A percentile compares a stretch with the other conserved stretches of the same genome.
Conservation (phyloP, 495 filamentous ascomycete genomes). For the Clohesyomyces aquaticus region DNA sequence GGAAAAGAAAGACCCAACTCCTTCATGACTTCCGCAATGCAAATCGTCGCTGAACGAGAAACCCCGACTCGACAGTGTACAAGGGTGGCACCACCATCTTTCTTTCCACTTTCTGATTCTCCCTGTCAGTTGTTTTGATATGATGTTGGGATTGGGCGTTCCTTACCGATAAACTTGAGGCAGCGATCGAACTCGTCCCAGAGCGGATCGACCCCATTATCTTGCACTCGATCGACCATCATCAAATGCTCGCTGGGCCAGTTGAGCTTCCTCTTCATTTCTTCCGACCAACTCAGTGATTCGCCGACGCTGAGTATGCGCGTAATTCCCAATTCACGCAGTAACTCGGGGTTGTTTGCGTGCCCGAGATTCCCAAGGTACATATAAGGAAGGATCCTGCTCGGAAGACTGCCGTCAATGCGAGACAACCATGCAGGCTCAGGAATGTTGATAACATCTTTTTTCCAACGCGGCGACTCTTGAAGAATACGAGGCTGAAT, state of each 20-base stretch:
- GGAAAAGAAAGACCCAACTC: constrained; percentile 79
- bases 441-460: constrained; percentile 27
- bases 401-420: constrained; percentile 90
- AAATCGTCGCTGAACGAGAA: constrained; percentile 92
- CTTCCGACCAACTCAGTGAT: constrained; percentile 74
- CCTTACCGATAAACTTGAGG: constrained; percentile 87
- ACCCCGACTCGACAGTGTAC: constrained; percentile 98
- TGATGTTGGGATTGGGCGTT: background rate
- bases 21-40: constrained; percentile 97
- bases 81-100: constrained; percentile 78
- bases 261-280: constrained; percentile 57
- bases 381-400: constrained; percentile 88
- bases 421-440: constrained; percentile 79
- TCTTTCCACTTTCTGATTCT: constrained; percentile 56
- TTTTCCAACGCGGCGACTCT: constrained; percentile 48
- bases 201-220: constrained; percentile 93
- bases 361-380: constrained; percentile 92
- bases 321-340: constrained; percentile 77
- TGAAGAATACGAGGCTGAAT: constrained; percentile 74
- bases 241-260: constrained; percentile 78
- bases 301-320: constrained; percentile 95
- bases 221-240: constrained; percentile 81
- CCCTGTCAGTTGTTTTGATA: background rate
- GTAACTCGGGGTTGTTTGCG: constrained; percentile 86
- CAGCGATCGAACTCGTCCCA: constrained; percentile 86